Evolutionary conservation across 2,329 filamentous ascomycete species (phyloP).

Genomic region (Claviceps digitariae): DNA sequence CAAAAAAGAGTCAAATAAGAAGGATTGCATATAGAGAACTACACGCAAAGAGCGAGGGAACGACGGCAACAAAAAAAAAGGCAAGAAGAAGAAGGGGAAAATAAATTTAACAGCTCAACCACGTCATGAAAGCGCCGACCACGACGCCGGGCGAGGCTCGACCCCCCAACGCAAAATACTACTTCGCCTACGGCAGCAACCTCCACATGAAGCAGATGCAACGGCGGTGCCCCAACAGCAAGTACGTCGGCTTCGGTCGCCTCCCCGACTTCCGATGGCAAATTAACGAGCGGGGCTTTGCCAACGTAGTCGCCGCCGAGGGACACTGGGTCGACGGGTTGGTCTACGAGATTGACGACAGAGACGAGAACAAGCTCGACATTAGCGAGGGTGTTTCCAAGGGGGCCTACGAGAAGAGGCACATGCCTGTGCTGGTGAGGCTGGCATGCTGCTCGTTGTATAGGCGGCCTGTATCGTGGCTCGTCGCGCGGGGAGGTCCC

Average conservation of each 20-base stretch:
- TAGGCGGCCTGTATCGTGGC: slow-evolving; percentile 23
- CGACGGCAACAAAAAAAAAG: background rate
- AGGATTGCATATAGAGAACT: background rate
- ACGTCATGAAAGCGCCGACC: background rate
- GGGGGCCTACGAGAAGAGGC: slow-evolving; percentile 24
- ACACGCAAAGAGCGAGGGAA: background rate
- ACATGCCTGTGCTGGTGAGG: slow-evolving; percentile 19
- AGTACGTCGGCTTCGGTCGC: slow-evolving; percentile 24
- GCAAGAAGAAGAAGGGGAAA: background rate
- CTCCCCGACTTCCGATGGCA: slow-evolving; percentile 28
- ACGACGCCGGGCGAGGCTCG: background rate
- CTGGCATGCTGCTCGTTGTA: slow-evolving; percentile 20
- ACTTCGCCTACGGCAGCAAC: slow-evolving; percentile 36
- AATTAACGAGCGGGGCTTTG: slow-evolving; percentile 33
- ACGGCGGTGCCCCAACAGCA: slow-evolving; percentile 27
- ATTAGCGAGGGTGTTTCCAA: slow-evolving; percentile 26
- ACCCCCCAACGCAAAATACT: slow-evolving; percentile 16
- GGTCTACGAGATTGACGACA: slow-evolving; percentile 24
- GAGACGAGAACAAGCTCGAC: slow-evolving; percentile 26
- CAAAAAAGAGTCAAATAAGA: background rate
- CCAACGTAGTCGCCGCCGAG: slow-evolving; percentile 24
- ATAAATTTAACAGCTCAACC: too few relatives aligned
- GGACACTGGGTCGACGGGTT: slow-evolving; percentile 27
- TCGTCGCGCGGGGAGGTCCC: slow-evolving; percentile 23
- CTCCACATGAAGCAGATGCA: slow-evolving; percentile 31